phyloP scores from a whole-genome alignment of 2,329 filamentous ascomycete genomes.

The Anisogramma anomala region DNA sequence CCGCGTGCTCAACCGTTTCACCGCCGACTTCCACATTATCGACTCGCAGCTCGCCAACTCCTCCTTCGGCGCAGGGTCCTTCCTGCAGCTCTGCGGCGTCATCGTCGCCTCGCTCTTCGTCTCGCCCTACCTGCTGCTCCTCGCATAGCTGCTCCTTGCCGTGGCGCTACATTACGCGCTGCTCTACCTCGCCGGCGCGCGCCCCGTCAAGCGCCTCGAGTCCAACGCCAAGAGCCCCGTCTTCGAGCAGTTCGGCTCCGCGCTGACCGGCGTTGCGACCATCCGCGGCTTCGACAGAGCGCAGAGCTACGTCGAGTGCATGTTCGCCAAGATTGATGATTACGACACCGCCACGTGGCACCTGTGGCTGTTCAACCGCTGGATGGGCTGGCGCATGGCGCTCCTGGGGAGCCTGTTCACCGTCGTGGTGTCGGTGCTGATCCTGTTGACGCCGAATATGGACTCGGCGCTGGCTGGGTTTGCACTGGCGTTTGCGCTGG shows the following conservation, averaged over 20 bases:
- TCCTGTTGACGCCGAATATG: constrained; percentile 49
- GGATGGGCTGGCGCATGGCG: constrained; percentile 64
- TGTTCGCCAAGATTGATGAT: constrained; percentile 58
- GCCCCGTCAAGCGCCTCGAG: constrained; percentile 67
- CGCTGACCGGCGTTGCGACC: constrained; percentile 60
- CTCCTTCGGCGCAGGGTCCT: constrained; percentile 46
- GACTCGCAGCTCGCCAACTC: constrained; percentile 57
- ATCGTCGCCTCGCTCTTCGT: constrained; percentile 57
- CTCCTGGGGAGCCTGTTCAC: constrained; percentile 59
- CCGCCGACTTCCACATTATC: constrained; percentile 62
- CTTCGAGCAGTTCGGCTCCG: constrained; percentile 67
- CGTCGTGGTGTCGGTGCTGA: constrained; percentile 50
- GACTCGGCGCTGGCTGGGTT: constrained; percentile 65
- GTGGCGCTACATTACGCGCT: constrained; percentile 47
- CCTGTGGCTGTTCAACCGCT: constrained; percentile 62
- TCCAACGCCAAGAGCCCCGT: constrained; percentile 67
- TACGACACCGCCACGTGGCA: constrained; percentile 56
- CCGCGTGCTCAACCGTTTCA: constrained; percentile 67
- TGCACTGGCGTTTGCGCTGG: constrained; percentile 60
- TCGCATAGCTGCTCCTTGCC: constrained; percentile 46
- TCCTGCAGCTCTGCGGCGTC: constrained; percentile 52
- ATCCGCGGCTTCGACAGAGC: constrained; percentile 65
- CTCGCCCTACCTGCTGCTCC: constrained; percentile 52
- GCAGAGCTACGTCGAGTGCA: constrained; percentile 53
- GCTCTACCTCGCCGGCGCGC: constrained; percentile 56